Evolutionary conservation across 108 stramenopile species (phyloP), one percentile per base, ranked within the genome.

Genomic region (Cyclostephanos invisitatus): DNA sequence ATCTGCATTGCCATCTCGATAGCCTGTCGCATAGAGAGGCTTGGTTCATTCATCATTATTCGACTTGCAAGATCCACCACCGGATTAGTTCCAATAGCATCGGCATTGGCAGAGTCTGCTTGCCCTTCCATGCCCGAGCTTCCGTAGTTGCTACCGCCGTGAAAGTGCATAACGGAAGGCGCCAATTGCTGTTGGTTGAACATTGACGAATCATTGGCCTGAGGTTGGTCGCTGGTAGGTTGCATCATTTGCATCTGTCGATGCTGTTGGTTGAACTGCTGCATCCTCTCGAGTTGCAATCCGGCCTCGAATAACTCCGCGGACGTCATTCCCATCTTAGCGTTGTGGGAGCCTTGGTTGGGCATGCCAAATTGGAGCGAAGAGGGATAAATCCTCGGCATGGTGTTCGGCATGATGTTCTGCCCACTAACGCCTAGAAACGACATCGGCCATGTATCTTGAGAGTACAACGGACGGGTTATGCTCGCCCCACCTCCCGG

Each of bases 21-120:
- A 54, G 66, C 53, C 11, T 38, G 17, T 53, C 66, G 10, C 2
- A 51, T 53, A 8, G 36, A 35, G 37, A 67, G 29, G 17, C 28
- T 44, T 37, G 65, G 65, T 49, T 67, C 50, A 27, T 50, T 48
- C 65, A 35, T 48, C 65, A 67, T 50, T 17, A 67, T 51, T 50
- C 49, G 65, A 21, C 32, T 50, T 21, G 66, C 66, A 1, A 67
- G 18, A 29, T 53, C 32, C 12, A 67, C 35, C 36, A 37, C 22
- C 51, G 25, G 7, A 49, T 25, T 5, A 24, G 22, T 7, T 28
- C 22, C 36, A 20, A 40, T 50, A 35, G 2, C 8, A 48, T 17
- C 14, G 42, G 38, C 37, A 40, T 64, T 24, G 28, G 25, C 20
- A 32, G 42, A 2, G 61, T 37, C 17, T 22, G 62, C 10, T 28